Conservation (phyloP, 2,329 filamentous ascomycete genomes). For the Phialocephala sp. region DNA sequence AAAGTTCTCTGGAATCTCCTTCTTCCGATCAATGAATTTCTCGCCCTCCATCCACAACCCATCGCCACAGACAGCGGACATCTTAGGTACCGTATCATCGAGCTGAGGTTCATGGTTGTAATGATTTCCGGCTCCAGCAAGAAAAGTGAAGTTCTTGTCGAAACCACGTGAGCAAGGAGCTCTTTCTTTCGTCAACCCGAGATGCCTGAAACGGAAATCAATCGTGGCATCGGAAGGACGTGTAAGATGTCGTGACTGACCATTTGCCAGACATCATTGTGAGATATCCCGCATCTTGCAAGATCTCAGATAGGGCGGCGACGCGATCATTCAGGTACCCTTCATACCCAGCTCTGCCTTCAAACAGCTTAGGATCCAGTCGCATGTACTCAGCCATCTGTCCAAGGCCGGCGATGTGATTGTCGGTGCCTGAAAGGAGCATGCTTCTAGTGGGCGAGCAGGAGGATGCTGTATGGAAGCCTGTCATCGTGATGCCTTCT, state of each 20-base stretch:
- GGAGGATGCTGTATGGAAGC: constrained; percentile 63
- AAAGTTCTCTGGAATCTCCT: neutral
- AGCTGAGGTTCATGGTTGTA: neutral
- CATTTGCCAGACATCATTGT: constrained; percentile 19
- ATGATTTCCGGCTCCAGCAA: neutral
- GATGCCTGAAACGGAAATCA: neutral
- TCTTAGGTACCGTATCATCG: neutral
- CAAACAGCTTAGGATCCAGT: neutral
- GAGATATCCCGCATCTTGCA: constrained; percentile 40
- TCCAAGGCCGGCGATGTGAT: constrained; percentile 51
- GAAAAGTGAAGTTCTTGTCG: constrained; percentile 37
- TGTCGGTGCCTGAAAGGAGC: constrained; percentile 63
- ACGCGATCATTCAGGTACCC: constrained; percentile 60
- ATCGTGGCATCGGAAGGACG: neutral
- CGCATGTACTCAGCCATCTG: constrained; percentile 50
- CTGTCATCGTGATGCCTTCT: constrained; percentile 59
- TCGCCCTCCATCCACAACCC: neutral
- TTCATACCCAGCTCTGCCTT: constrained; percentile 60
- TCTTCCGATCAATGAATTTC: neutral
- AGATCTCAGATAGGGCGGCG: constrained; percentile 55
- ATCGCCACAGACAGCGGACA: neutral
- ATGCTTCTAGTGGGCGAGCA: constrained; percentile 65
- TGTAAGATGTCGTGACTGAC: neutral
- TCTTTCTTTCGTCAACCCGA: constrained; percentile 10
- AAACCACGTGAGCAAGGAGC: constrained; percentile 57